Percentiles rank a stretch among this genome's conserved stretches.
Conservation (phyloP, 1,284 basidiomycete genomes). For the Moesziomyces sp. region DNA sequence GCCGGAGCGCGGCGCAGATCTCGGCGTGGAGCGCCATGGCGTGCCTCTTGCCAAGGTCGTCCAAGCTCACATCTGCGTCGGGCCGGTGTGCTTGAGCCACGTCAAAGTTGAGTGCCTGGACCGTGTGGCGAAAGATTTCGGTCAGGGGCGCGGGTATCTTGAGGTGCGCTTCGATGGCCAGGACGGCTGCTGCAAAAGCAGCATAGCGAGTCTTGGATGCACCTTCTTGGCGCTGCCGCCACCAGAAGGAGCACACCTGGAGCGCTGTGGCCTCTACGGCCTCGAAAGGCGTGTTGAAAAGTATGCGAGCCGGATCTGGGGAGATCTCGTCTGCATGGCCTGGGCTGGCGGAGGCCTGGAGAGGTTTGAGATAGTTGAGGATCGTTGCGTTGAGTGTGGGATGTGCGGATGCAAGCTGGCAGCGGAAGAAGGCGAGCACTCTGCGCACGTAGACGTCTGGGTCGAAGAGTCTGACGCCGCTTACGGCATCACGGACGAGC, state of each 20-base stretch:
- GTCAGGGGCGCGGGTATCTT: constrained; percentile 12
- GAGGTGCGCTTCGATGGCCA: constrained; percentile 31
- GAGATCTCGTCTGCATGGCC: not conserved
- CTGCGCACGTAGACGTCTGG: constrained; percentile 23
- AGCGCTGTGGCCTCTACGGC: constrained; percentile 31
- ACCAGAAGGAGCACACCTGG: constrained; percentile 39
- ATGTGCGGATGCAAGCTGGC: not conserved
- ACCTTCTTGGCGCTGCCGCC: constrained; percentile 12
- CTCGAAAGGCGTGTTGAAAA: constrained; percentile 18
- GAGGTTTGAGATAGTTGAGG: constrained; percentile 16
- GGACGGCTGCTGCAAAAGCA: constrained; percentile 29
- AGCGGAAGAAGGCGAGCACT: constrained; percentile 29
- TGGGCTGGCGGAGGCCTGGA: not conserved
- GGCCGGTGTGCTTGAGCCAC: not conserved
- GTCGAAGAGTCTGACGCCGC: constrained; percentile 21
- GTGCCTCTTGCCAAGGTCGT: constrained; percentile 7
- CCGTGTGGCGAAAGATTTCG: constrained; percentile 24
- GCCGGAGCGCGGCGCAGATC: constrained; percentile 10
- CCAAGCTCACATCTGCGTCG: not conserved
- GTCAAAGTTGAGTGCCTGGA: constrained; percentile 14
- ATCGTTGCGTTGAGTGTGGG: constrained; percentile 4
- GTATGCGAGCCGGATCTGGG: not conserved
- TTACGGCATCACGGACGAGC: constrained; percentile 16
- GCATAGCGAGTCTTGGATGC: constrained; percentile 5
- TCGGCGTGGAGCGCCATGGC: constrained; percentile 14